A percentile compares a stretch with the other conserved stretches of the same genome.
phyloP scores from a whole-genome alignment of 108 stramenopile species.

The Craspedostauros australis region DNA sequence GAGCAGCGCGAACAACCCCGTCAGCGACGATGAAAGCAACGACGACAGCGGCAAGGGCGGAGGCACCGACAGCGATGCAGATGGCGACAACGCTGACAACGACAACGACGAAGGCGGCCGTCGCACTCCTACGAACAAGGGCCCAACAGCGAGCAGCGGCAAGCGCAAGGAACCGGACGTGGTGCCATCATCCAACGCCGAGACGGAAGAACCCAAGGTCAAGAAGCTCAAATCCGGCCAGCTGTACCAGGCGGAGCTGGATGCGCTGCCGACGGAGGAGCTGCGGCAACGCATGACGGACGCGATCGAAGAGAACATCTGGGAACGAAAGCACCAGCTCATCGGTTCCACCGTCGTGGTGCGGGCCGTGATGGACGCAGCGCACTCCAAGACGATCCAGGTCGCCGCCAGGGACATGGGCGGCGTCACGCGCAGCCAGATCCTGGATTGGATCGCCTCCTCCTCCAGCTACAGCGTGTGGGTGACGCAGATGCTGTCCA shows the following conservation, averaged over 20 bases:
- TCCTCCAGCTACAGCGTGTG: slow-evolving; percentile 25
- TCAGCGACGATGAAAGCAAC: neutral
- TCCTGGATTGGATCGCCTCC: slow-evolving; percentile 53
- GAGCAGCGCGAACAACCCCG: neutral
- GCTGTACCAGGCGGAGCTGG: slow-evolving; percentile 19
- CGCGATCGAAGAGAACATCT: slow-evolving; percentile 25
- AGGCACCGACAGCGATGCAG: neutral
- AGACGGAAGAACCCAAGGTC: neutral
- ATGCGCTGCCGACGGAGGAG: slow-evolving; percentile 19
- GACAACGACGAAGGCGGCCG: neutral
- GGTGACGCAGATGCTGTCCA: slow-evolving; percentile 40
- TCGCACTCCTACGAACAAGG: too few species aligned
- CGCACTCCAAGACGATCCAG: slow-evolving; percentile 11
- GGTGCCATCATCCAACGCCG: neutral
- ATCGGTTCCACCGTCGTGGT: slow-evolving; percentile 32
- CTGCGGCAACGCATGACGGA: slow-evolving; percentile 24
- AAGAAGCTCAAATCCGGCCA: neutral
- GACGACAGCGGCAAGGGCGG: too few species aligned
- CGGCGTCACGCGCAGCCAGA: slow-evolving; percentile 35
- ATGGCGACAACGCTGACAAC: neutral
- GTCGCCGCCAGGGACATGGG: slow-evolving; percentile 9
- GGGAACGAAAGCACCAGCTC: slow-evolving; percentile 48
- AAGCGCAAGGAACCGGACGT: too few species aligned
- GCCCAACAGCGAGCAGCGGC: too few species aligned
- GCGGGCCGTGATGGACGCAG: slow-evolving; percentile 36